Base-by-base conservation (phyloP, 2,329 filamentous ascomycete species). In the Colletotrichum lupini region DNA sequence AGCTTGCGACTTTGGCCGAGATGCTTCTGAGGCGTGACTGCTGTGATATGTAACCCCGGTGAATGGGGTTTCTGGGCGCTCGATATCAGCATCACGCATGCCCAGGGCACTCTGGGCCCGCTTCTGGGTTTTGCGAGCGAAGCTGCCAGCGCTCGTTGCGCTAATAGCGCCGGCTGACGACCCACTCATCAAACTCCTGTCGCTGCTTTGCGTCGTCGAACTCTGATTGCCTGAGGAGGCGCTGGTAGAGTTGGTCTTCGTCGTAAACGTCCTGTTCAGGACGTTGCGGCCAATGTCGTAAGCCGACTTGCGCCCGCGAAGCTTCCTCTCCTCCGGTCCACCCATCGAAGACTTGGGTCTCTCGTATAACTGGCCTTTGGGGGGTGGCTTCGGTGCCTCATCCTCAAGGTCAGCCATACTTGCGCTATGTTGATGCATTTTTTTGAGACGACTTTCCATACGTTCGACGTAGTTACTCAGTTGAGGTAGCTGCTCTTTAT, bases 121-220 rank as follows among this genome's bases (percentile, higher is more conserved):
- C 76, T 82, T 79, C n/a, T 87, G 82, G 79, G 92, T 93, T 79
- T 94, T 93, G 74, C 95, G 91, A 35, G 95, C 95, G 76, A 97
- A 91, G 83, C 96, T 98, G 67, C 95, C 97, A 19, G 97, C 97
- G 83, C 97, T 98, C 19, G 97, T 98, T 63, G 95, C 94, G 81
- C 96, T 98, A 82, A 98, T 95, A 14, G 90, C 96, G 63, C 95
- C 92, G 0, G 97, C 97, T 66, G 97, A 98, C 65, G 91, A 89
- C 3, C 96, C 97, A 81, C 96, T 98, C 96, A 98, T 98, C 56
- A 99, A 82, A 78, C 94, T 98, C 77, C 93, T 91, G 77, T 92
- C 92, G 19, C 95, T 98, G 80, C 91, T 92, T 77, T 94, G 91
- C 1, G 93, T 95, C 75, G 92, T 94, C 53, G 88, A 90, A 75